phyloP scores from a whole-genome alignment of 257 asterid genomes.

The Voacanga thouarsii region DNA sequence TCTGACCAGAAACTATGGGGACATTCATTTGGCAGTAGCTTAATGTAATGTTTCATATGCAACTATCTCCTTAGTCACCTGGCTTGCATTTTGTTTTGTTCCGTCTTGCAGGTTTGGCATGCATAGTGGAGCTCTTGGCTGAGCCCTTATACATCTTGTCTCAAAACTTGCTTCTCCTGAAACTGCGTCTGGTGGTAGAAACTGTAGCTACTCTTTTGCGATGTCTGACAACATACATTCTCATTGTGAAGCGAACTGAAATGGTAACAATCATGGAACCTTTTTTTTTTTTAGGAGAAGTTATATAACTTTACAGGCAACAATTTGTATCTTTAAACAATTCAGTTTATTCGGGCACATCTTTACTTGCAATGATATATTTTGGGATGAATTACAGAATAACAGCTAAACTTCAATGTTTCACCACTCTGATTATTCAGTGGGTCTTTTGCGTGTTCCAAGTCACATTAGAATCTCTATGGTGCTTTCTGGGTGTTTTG shows the following conservation, averaged over 20 bases:
- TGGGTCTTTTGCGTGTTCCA: not conserved
- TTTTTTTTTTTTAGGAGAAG: not conserved
- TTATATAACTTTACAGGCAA: not conserved
- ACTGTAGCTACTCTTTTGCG: slow-evolving; percentile 75
- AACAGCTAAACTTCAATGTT: not conserved
- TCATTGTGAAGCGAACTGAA: slow-evolving; percentile 62
- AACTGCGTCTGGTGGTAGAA: slow-evolving; percentile 81
- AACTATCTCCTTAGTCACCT: not conserved
- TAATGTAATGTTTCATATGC: not conserved
- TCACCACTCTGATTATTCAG: not conserved
- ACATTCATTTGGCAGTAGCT: not conserved
- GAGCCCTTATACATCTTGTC: slow-evolving; percentile 93
- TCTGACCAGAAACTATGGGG: not conserved
- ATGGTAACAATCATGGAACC: slow-evolving; percentile 39
- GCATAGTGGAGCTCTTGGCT: slow-evolving; percentile 87
- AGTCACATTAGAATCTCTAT: not conserved
- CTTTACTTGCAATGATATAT: not conserved
- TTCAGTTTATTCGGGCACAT: not conserved
- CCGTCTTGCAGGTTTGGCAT: slow-evolving; percentile 69
- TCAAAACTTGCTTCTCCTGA: slow-evolving; percentile 78
- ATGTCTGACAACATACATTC: slow-evolving; percentile 64
- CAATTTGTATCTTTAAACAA: not conserved
- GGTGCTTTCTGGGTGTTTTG: not conserved
- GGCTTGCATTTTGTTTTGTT: not conserved
- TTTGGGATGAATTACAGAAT: not conserved